phyloP scores from a whole-genome alignment of 805 yeast genomes.

The Debaryomyces castellii region DNA sequence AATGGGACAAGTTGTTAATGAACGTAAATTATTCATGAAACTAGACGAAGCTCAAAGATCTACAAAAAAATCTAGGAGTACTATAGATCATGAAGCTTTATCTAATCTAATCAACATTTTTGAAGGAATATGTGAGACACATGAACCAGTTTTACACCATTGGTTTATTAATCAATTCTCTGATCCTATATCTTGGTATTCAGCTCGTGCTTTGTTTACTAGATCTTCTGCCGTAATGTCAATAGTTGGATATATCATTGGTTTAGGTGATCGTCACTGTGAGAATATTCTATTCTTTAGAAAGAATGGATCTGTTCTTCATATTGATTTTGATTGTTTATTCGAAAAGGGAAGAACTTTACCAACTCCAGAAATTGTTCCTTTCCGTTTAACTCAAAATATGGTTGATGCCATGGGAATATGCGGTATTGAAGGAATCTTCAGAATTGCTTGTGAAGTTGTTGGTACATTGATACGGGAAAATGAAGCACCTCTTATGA shows the following conservation, averaged over 20 bases:
- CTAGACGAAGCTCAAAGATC: conserved; percentile 31
- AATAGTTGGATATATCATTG: conserved; percentile 90
- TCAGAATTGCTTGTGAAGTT: conserved; percentile 82
- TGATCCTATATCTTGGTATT: conserved; percentile 86
- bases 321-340: conserved; percentile 95
- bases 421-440: conserved; percentile 86
- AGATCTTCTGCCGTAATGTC: conserved; percentile 95
- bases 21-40: conserved; percentile 27
- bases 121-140: conserved; percentile 26
- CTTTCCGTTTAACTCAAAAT: conserved; percentile 88
- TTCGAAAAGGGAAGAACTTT: conserved; percentile 80
- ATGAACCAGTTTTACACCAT: conserved; percentile 72
- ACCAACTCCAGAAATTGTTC: conserved; percentile 88
- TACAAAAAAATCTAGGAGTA: conserved; percentile 13
- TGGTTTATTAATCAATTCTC: conserved; percentile 92
- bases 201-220: conserved; percentile 69
- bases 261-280: conserved; percentile 95
- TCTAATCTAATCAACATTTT: conserved; percentile 22
- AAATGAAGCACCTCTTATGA: conserved; percentile 83
- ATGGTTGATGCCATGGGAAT: conserved; percentile 91
- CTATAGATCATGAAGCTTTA: conserved; percentile 11
- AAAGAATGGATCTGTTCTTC: conserved; percentile 75
- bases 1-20: conserved; percentile 22
- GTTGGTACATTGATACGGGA: conserved; percentile 69
- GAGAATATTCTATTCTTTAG: conserved; percentile 81